Base-by-base conservation (phyloP, 2,329 filamentous ascomycete species). In the Fusarium virguliforme region DNA sequence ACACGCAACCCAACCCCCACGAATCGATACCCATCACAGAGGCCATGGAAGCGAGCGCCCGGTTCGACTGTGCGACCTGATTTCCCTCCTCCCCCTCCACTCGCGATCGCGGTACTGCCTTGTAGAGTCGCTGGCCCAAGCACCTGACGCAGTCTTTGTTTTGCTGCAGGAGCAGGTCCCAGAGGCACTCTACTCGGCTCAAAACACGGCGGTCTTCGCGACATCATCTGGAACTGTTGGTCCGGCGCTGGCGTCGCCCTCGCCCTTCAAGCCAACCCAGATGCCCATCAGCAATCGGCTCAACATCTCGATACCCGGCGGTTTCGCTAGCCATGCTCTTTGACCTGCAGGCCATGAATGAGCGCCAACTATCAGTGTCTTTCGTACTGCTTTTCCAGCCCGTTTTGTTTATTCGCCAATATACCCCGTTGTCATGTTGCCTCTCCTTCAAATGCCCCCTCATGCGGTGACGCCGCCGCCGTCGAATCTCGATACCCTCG, bases 381-480 rank as follows among this genome's bases (percentile, higher is more conserved):
- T 77, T 74, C 58, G 65, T 69, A 68, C 79, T 74, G 70, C 68
- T 71, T 73, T 74, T 64, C 63, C 62, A 68, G 69, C 74, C 65
- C 56, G 61, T 68, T 71, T 72, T 72, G 62, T 58, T 74, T 72
- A 53, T 64, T 74, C 60, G 65, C 69, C 65, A 50, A 70, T 64
- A 75, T 75, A 76, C 70, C 74, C 73, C 63, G 61, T 71, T 72
- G 75, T 75, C 75, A 87, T 87, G 85, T 81, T 87, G 67, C 85
- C 86, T 71, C 80, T 85, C 68, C 78, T 87, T 65, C 86, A 88
- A 77, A 84, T 83, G 82, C 84, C 85, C 83, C 85, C 81, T 77
- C 81, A 79, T 73, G 81, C 82, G 83, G 84, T 86, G 84, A 85
- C 82, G 64, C 79, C 81, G 58, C 79, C 80, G 50, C 79, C 81